These are phyloP conservation scores for Inosperma sp. DNA, from an alignment of 768 basidiomycete genomes.

Conservation along the genomic window DNA sequence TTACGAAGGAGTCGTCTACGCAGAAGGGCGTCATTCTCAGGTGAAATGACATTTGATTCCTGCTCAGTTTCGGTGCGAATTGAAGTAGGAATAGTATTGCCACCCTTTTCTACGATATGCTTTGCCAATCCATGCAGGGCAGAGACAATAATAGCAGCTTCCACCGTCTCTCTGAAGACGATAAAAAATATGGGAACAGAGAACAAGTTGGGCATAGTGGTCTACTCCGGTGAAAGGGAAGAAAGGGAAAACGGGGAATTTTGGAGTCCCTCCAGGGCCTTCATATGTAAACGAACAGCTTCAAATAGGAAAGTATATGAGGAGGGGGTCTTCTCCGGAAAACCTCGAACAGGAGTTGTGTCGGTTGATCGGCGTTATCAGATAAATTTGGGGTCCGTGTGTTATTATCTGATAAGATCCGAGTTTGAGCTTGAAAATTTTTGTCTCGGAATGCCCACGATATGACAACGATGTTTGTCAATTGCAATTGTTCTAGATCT, in stretches of 20 bases:
- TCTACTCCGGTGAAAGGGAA: slow-evolving; percentile 44
- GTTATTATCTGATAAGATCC: slow-evolving; percentile 36
- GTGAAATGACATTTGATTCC: slow-evolving; percentile 17
- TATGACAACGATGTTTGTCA: no score
- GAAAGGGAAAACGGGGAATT: slow-evolving; percentile 14
- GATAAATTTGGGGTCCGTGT: slow-evolving; percentile 11
- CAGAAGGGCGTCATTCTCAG: slow-evolving; percentile 25
- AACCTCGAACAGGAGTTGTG: no score
- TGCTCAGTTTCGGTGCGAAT: slow-evolving; percentile 23
- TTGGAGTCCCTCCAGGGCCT: slow-evolving; percentile 1
- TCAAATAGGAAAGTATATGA: no score
- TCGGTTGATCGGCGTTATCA: slow-evolving; percentile 7
- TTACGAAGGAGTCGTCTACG: slow-evolving; percentile 53
- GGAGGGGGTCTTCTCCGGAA: not conserved
- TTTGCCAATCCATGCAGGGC: slow-evolving; percentile 90
- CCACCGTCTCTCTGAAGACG: slow-evolving; percentile 91
- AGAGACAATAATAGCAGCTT: slow-evolving; percentile 88
- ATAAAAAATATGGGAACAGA: slow-evolving; percentile 95
- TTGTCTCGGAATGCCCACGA: no score
- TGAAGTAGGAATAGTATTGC: slow-evolving; percentile 16
- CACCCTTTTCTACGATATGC: slow-evolving; percentile 58
- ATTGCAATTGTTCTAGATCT: no score
- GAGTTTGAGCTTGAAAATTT: no score
- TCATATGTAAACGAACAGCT: not conserved
- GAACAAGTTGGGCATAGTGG: slow-evolving; percentile 72